These are phyloP conservation scores for Annulohypoxylon bovei DNA, from an alignment of 495 filamentous ascomycete genomes.

Conservation along the genomic window DNA sequence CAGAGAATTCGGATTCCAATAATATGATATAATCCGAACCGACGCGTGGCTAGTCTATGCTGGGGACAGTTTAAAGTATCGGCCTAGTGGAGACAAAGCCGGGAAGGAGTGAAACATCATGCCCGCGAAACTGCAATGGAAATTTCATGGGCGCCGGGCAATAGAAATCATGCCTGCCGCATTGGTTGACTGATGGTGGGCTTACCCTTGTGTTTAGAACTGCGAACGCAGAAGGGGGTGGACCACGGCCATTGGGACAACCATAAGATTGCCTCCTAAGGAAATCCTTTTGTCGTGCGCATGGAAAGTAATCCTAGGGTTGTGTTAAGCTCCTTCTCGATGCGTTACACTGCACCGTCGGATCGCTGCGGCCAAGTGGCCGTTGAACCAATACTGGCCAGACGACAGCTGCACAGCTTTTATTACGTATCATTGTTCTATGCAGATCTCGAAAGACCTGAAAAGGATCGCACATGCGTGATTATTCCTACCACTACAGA, in stretches of 20 bases:
- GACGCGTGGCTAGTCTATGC: background rate
- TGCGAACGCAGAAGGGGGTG: background rate
- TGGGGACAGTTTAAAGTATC: slow-evolving; percentile 7
- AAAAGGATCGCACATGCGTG: slow-evolving; percentile 28
- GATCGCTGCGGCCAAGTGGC: background rate
- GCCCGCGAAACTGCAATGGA: slow-evolving; percentile 20
- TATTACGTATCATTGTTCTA: slow-evolving; percentile 16
- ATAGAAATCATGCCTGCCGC: slow-evolving; percentile 14
- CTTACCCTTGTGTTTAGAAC: slow-evolving; percentile 10
- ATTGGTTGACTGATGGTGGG: slow-evolving; percentile 10
- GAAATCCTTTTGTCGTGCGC: background rate
- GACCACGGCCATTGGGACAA: background rate
- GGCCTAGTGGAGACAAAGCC: slow-evolving; percentile 14
- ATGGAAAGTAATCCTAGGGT: background rate
- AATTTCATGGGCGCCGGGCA: slow-evolving; percentile 6
- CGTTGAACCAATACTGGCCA: background rate
- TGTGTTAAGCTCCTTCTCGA: slow-evolving; percentile 17
- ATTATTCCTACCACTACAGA: slow-evolving; percentile 18
- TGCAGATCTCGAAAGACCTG: slow-evolving; percentile 11
- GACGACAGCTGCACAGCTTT: slow-evolving; percentile 11
- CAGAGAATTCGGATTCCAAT: background rate
- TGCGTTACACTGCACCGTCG: slow-evolving; percentile 28
- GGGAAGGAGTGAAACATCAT: slow-evolving; percentile 14
- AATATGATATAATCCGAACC: background rate
- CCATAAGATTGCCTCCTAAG: slow-evolving; percentile 9